Evolutionary conservation across 495 filamentous ascomycete genomes (phyloP).

Genomic region (Hypoxylon crocopeplum): DNA sequence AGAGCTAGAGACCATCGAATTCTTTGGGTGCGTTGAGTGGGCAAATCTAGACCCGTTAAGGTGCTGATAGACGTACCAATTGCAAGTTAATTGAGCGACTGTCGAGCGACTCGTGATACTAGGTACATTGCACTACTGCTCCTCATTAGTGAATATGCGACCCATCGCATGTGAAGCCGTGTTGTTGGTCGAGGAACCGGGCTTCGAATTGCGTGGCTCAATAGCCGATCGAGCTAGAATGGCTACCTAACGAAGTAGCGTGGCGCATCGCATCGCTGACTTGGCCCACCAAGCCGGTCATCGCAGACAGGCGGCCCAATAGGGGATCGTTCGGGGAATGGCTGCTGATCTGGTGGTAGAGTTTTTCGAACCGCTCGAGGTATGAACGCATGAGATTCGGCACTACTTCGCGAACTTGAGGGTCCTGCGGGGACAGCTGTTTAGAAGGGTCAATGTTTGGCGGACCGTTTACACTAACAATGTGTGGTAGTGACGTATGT

Average conservation of each 20-base stretch:
- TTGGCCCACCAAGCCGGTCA: slow-evolving; percentile 35
- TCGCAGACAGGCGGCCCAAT: slow-evolving; percentile 28
- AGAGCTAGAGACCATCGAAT: not conserved
- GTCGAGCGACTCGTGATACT: too few relatives aligned
- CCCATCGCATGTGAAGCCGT: too few relatives aligned
- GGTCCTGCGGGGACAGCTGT: slow-evolving; percentile 60
- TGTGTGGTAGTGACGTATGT: slow-evolving; percentile 46
- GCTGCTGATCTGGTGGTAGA: slow-evolving; percentile 72
- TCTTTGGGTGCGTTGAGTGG: not conserved
- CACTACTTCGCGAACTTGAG: slow-evolving; percentile 75
- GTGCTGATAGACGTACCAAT: slow-evolving; percentile 15
- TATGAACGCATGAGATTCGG: slow-evolving; percentile 76
- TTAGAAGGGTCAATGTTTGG: slow-evolving; percentile 24
- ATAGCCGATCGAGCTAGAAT: not conserved
- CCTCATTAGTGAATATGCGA: too few relatives aligned
- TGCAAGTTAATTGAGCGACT: not conserved
- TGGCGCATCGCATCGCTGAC: slow-evolving; percentile 9
- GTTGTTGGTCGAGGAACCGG: not conserved
- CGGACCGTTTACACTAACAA: slow-evolving; percentile 50
- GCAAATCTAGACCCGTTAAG: too few relatives aligned
- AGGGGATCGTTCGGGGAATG: slow-evolving; percentile 63
- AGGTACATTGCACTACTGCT: too few relatives aligned
- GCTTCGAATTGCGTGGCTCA: not conserved
- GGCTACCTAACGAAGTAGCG: not conserved
- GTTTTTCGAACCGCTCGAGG: slow-evolving; percentile 70